Percentiles rank a stretch among this genome's conserved stretches.
Conservation (phyloP, 176 grass and related monocot species). For the Thalia dealbata region DNA sequence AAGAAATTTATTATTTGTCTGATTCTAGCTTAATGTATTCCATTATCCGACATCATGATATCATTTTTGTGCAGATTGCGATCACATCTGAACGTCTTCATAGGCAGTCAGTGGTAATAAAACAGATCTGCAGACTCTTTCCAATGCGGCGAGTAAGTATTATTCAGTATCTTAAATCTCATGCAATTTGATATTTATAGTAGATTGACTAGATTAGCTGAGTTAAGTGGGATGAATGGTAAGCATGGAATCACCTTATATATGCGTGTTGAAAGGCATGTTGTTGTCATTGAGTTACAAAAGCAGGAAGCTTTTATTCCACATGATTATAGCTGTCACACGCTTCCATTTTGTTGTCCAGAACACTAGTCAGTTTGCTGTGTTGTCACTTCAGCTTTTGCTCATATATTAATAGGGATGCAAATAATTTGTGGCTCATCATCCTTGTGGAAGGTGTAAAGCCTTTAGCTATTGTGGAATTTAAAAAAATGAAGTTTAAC, state of each 20-base stretch:
- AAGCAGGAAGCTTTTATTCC: no score
- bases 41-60: conserved; percentile 11
- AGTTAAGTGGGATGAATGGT: neutral
- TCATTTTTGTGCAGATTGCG: conserved; percentile 55
- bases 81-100: conserved; percentile 59
- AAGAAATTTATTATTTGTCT: neutral
- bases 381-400: no score
- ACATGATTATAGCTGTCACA: no score
- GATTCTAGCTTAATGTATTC: no score
- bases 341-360: no score
- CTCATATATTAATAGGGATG: no score
- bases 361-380: no score
- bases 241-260: neutral
- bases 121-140: conserved; percentile 81
- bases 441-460: no score
- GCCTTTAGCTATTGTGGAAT: no score
- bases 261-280: neutral
- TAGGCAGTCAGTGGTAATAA: conserved; percentile 72
- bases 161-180: neutral
- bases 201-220: conserved; percentile 6
- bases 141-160: conserved; percentile 68
- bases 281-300: no score
- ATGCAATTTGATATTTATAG: neutral
- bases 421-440: no score
- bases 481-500: neutral